A percentile compares a stretch with the other conserved stretches of the same genome.
These are phyloP conservation scores for Cyanophora paradoxa DNA, from an alignment of 78 protist genomes.

Conservation along the genomic window DNA sequence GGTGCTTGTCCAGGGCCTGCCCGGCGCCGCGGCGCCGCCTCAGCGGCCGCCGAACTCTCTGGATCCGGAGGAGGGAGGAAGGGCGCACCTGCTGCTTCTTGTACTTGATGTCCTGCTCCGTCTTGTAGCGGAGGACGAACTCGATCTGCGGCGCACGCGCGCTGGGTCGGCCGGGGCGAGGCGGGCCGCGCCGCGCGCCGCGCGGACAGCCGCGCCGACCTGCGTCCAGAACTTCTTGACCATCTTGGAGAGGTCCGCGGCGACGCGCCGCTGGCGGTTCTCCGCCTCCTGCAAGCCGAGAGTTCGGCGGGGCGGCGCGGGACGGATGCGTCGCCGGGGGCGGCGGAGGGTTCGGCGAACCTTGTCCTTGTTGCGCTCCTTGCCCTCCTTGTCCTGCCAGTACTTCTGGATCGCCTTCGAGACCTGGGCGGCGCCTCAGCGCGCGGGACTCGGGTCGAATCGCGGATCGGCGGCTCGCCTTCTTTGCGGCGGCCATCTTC, in stretches of 20 bases:
- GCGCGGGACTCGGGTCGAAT: not conserved
- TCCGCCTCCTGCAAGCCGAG: not conserved
- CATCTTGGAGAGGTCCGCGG: not conserved
- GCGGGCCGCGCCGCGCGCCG: not conserved
- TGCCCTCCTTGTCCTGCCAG: slow-evolving; percentile 13
- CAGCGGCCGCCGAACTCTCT: slow-evolving; percentile 36
- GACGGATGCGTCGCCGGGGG: not conserved
- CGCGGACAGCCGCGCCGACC: not conserved
- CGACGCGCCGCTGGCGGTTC: not conserved
- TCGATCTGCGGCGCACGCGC: not conserved
- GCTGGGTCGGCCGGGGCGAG: not conserved
- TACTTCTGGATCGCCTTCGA: not conserved
- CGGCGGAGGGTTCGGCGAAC: too few relatives aligned
- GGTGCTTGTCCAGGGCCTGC: slow-evolving; percentile 44
- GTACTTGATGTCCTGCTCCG: too few relatives aligned
- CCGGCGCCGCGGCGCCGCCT: not conserved
- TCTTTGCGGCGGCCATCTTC: slow-evolving; percentile 37
- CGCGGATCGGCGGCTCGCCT: slow-evolving; percentile 25
- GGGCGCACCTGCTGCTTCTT: not conserved
- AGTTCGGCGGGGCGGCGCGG: not conserved
- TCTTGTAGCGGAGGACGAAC: too few relatives aligned
- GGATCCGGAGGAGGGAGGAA: slow-evolving; percentile 9
- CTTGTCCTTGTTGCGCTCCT: slow-evolving; percentile 28
- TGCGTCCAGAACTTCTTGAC: slow-evolving; percentile 45
- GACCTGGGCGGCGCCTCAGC: not conserved